A percentile compares a stretch with the other conserved stretches of the same genome.
Conservation (phyloP, 495 filamentous ascomycete species). For the Aspergillus hancockii region DNA sequence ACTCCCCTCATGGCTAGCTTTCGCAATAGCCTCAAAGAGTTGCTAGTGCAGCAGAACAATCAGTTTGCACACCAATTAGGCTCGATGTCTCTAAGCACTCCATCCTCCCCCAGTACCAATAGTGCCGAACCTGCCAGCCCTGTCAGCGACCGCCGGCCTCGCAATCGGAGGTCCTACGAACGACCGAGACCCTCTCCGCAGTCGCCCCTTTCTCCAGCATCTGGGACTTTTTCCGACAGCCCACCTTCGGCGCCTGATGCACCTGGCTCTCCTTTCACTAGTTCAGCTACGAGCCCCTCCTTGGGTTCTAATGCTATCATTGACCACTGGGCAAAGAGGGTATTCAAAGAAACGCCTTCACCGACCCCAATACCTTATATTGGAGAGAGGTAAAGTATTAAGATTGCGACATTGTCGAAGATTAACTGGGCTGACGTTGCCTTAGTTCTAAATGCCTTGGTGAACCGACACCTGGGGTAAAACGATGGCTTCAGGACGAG, state of each 20-base stretch:
- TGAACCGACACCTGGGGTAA: slow-evolving; percentile 37
- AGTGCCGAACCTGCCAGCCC: slow-evolving; percentile 34
- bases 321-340: slow-evolving; percentile 55
- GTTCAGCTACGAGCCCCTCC: slow-evolving; percentile 40
- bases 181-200: slow-evolving; percentile 35
- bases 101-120: slow-evolving; percentile 31
- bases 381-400: slow-evolving; percentile 41
- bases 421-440: slow-evolving; percentile 20
- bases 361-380: slow-evolving; percentile 38
- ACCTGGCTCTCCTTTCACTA: slow-evolving; percentile 44
- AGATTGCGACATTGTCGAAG: background rate
- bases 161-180: slow-evolving; percentile 42
- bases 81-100: slow-evolving; percentile 35
- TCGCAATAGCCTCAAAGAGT: slow-evolving; percentile 34
- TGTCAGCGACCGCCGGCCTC: slow-evolving; percentile 30
- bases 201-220: slow-evolving; percentile 35
- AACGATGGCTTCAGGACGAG: slow-evolving; percentile 35
- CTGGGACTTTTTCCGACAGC: slow-evolving; percentile 34
- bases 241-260: slow-evolving; percentile 42
- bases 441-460: slow-evolving; percentile 52
- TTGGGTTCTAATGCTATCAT: slow-evolving; percentile 26
- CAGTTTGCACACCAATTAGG: slow-evolving; percentile 37
- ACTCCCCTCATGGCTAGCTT: slow-evolving; percentile 32
- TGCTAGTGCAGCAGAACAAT: slow-evolving; percentile 41
- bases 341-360: slow-evolving; percentile 45